phyloP scores from a whole-genome alignment of 1,139 yeast genomes.

The Candida sojae region DNA sequence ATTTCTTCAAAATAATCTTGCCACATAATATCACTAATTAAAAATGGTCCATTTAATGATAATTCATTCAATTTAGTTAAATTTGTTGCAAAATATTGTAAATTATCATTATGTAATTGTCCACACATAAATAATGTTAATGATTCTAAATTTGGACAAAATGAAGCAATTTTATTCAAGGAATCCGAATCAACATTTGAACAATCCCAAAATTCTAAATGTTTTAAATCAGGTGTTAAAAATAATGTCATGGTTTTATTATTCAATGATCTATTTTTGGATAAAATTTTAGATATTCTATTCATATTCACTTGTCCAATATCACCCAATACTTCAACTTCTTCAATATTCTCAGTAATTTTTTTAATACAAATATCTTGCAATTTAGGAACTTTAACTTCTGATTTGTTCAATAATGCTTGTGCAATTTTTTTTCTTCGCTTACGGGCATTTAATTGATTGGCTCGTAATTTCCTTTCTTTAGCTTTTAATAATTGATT shows the following conservation, averaged over 20 bases:
- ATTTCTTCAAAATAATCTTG: slow-evolving; percentile 61
- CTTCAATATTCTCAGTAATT: slow-evolving; percentile 72
- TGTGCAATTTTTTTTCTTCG: slow-evolving; percentile 79
- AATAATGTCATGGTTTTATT: slow-evolving; percentile 73
- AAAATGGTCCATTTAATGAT: slow-evolving; percentile 82
- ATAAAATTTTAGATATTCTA: slow-evolving; percentile 71
- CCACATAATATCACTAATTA: slow-evolving; percentile 79
- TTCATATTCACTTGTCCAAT: slow-evolving; percentile 67
- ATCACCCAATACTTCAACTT: slow-evolving; percentile 77
- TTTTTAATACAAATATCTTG: slow-evolving; percentile 79
- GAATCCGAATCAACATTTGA: slow-evolving; percentile 72
- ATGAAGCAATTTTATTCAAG: slow-evolving; percentile 69
- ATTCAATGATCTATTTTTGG: slow-evolving; percentile 77
- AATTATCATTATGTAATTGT: slow-evolving; percentile 76
- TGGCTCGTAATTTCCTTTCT: slow-evolving; percentile 49
- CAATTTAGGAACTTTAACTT: slow-evolving; percentile 62
- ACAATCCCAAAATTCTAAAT: slow-evolving; percentile 88
- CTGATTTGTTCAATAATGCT: slow-evolving; percentile 74
- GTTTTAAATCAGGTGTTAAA: slow-evolving; percentile 56
- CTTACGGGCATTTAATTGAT: slow-evolving; percentile 65
- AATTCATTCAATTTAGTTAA: slow-evolving; percentile 54
- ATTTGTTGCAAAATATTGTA: slow-evolving; percentile 62
- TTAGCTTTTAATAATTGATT: slow-evolving; percentile 44
- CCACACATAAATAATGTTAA: slow-evolving; percentile 91
- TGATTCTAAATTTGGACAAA: slow-evolving; percentile 69